Base-by-base conservation (phyloP, 352 stramenopile genomes). In the Pythium aphanidermatum region DNA sequence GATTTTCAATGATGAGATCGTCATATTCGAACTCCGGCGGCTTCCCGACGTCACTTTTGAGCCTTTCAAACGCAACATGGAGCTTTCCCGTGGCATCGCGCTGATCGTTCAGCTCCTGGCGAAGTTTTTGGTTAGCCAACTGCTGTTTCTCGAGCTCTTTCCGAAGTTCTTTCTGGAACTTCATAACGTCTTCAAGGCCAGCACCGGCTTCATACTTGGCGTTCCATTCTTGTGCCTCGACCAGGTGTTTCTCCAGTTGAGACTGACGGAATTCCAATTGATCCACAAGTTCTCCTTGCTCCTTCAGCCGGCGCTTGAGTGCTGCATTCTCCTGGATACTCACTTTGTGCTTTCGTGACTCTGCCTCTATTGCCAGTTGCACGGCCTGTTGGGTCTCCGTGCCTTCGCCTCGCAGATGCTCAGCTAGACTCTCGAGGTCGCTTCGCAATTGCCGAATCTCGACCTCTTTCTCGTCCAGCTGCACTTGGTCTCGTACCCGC, bases 111-210 rank as follows among this genome's bases (percentile, higher is more conserved):
- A 91, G 41, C 20, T 83, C 50, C 27, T 80, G 48, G 1, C 75
- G 75, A 4, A 91, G 58, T 14, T 68, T 69, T 7, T 78, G 48
- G 28, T 86, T 91, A 24, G 59, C 61, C 26, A 70, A 51, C 29
- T 83, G 69, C 44, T 86, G 71, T 20, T 71, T 68, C 12, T 77
- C 65, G 9, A 88, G 54, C 29, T 88, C 63, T n/a, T 68, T 56
- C 4, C 74, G 71, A 3, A 92, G 57, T 33, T 84, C 79, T 56
- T 85, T 86, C 28, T 89, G 73, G 53, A 73, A 76, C 32, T 68
- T 75, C 33, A 87, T 59, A n/a, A 86, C 70, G 40, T 88, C 79
- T 49, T 87, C 74, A 16, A 92, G 38, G 0, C 79, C 79, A 25
- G 74, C 72, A 16, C 67, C 51, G 8, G 65, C 49, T 43, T 92